Conservation (phyloP, 148 eudicot genomes). For the Drosera capensis region DNA sequence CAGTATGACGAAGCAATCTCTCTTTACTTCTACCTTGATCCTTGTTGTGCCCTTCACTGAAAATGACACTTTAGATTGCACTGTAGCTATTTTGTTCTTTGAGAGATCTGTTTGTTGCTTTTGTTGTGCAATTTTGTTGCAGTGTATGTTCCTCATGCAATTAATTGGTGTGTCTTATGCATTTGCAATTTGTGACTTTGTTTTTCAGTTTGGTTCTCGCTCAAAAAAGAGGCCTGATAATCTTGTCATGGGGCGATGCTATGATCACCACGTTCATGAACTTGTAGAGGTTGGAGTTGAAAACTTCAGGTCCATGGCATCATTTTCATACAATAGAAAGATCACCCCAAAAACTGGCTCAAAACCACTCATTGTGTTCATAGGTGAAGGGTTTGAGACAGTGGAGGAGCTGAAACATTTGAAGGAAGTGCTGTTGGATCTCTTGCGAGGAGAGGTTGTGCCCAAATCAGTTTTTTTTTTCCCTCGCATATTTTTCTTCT, state of each 20-base stretch:
- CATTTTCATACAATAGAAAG: slow-evolving; percentile 77
- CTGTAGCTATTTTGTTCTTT: too few species aligned
- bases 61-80: too few species aligned
- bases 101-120: too few species aligned
- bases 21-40: too few species aligned
- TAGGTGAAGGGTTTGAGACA: slow-evolving; percentile 92
- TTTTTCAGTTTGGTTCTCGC: slow-evolving; percentile 86
- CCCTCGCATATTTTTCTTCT: not conserved
- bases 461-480: not conserved
- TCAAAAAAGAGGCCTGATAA: slow-evolving; percentile 89
- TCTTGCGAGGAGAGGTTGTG: slow-evolving; percentile 87
- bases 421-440: slow-evolving; percentile 81
- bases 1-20: too few species aligned
- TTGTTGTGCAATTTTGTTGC: too few species aligned
- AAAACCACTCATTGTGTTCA: slow-evolving; percentile 80
- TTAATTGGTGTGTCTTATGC: too few species aligned
- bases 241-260: slow-evolving; percentile 76
- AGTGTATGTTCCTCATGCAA: too few species aligned
- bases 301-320: slow-evolving; percentile 60
- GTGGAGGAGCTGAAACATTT: slow-evolving; percentile 76
- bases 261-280: slow-evolving; percentile 90
- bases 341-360: slow-evolving; percentile 65
- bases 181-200: not conserved
- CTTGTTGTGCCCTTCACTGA: too few species aligned
- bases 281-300: slow-evolving; percentile 84